Percentiles rank a stretch among this genome's conserved stretches.
These are phyloP conservation scores for Tephrocybe sp. DNA, from an alignment of 768 basidiomycete genomes.

Conservation along the genomic window DNA sequence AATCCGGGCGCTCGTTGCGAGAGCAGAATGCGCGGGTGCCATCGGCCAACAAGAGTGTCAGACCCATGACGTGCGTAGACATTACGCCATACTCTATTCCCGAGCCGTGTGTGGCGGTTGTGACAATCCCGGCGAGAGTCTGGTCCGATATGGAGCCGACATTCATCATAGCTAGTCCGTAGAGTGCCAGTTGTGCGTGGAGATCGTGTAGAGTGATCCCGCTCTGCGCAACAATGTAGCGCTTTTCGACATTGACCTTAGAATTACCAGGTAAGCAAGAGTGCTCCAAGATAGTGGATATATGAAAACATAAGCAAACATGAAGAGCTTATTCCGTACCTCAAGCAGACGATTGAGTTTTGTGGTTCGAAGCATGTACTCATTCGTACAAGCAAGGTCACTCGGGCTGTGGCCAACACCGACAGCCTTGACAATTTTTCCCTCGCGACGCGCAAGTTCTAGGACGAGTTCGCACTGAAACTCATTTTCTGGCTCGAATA, in stretches of 20 bases:
- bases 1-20: conserved; percentile 57
- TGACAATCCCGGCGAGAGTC: conserved; percentile 87
- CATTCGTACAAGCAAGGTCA: conserved; percentile 89
- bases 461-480: conserved; percentile 73
- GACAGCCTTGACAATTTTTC: conserved; percentile 72
- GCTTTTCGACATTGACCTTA: conserved; percentile 70
- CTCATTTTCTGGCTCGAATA: conserved; percentile 76
- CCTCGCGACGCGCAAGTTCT: conserved; percentile 76
- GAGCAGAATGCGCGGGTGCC: conserved; percentile 72
- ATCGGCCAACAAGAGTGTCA: conserved; percentile 77
- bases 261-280: conserved; percentile 14
- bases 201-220: conserved; percentile 79
- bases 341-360: conserved; percentile 71
- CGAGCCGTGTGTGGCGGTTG: conserved; percentile 94
- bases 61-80: conserved; percentile 74
- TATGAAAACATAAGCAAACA: conserved; percentile 20
- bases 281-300: conserved; percentile 6
- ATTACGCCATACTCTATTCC: conserved; percentile 80
- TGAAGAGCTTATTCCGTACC: conserved; percentile 48
- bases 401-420: conserved; percentile 94
- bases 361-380: conserved; percentile 81
- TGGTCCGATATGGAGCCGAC: conserved; percentile 97
- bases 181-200: conserved; percentile 61
- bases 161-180: conserved; percentile 84
- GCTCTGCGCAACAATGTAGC: conserved; percentile 69